Conservation (phyloP, 768 basidiomycete species). For the Tricholoma hemisulphureum region DNA sequence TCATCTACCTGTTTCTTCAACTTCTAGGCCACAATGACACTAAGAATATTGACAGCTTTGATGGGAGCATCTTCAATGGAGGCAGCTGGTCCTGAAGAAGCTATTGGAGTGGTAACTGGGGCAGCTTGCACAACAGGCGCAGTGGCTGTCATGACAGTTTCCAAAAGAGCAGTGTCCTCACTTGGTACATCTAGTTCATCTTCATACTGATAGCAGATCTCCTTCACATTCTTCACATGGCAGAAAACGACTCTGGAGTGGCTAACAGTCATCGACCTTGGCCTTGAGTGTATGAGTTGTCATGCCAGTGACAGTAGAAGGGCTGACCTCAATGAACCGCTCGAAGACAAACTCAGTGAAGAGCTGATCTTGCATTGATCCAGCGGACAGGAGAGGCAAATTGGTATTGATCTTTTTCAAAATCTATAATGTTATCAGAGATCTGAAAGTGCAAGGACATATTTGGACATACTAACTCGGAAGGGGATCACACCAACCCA, state of each 20-base stretch:
- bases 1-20: conserved; percentile 93
- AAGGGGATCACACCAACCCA: conserved; percentile 99
- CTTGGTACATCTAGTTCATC: conserved; percentile 62
- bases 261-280: conserved; percentile 88
- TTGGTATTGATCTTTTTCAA: conserved; percentile 99
- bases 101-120: conserved; percentile 41
- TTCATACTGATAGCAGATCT: conserved; percentile 97
- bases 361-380: conserved; percentile 98
- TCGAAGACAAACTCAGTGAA: no score
- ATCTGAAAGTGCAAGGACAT: neutral
- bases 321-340: conserved; percentile 97
- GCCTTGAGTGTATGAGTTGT: conserved; percentile 85
- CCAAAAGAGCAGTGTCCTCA: conserved; percentile 37
- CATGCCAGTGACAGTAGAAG: conserved; percentile 95
- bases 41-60: conserved; percentile 86
- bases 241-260: conserved; percentile 81
- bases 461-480: conserved; percentile 87
- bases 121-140: conserved; percentile 42
- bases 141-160: conserved; percentile 32
- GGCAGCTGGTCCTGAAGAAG: conserved; percentile 57
- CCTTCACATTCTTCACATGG: conserved; percentile 92
- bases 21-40: conserved; percentile 92
- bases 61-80: conserved; percentile 92
- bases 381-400: conserved; percentile 99
- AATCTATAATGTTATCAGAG: conserved; percentile 46